These are phyloP conservation scores for Neurospora sp. DNA, from an alignment of 495 filamentous ascomycete genomes.

Conservation along the genomic window DNA sequence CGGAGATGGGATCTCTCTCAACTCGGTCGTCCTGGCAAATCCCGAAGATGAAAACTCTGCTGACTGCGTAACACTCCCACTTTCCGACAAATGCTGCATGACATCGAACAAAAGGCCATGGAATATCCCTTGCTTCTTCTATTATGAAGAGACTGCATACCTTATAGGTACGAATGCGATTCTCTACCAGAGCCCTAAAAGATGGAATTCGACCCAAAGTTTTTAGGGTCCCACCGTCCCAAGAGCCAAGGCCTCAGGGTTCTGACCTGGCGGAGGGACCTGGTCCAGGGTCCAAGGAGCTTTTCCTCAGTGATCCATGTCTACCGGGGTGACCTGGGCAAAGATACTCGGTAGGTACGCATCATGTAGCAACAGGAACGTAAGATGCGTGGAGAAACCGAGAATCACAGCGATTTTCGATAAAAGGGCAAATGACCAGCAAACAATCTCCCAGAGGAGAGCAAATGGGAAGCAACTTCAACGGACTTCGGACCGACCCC, in stretches of 20 bases:
- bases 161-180: neutral
- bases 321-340: neutral
- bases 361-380: neutral
- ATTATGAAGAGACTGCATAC: neutral
- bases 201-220: neutral
- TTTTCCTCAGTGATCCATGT: neutral
- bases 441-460: neutral
- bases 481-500: neutral
- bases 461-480: neutral
- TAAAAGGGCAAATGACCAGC: neutral
- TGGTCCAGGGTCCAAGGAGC: neutral
- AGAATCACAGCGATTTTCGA: neutral
- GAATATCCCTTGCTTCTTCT: neutral
- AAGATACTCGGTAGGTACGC: neutral
- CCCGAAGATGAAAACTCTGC: neutral
- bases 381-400: neutral
- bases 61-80: neutral
- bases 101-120: neutral
- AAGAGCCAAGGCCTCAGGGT: neutral
- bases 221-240: neutral
- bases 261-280: neutral
- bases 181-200: neutral
- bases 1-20: neutral
- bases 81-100: neutral
- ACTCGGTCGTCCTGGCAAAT: neutral